Percentiles rank a stretch among this genome's conserved stretches.
Conservation (phyloP, 345 rosid species). For the Geranium brycei region DNA sequence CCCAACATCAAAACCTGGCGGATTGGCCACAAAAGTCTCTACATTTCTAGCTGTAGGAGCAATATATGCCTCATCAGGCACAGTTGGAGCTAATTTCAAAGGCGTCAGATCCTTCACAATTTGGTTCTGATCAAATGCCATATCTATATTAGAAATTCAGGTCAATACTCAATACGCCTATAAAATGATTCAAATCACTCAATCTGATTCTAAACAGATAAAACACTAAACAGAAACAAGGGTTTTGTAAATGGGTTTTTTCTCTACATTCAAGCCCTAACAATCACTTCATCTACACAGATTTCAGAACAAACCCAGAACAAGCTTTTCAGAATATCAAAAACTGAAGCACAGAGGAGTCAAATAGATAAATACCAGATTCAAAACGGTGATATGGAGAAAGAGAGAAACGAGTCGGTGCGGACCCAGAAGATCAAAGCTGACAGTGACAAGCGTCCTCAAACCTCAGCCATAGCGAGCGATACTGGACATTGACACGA, state of each 20-base stretch:
- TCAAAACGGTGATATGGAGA: background rate
- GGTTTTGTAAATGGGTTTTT: background rate
- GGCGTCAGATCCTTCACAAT: constrained; percentile 36
- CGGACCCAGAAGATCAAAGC: background rate
- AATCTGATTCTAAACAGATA: background rate
- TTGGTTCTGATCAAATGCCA: constrained; percentile 58
- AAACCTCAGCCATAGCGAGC: too few species aligned
- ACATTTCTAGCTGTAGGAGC: constrained; percentile 17
- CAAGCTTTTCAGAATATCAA: too few species aligned
- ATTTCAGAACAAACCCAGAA: background rate
- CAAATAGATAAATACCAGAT: background rate
- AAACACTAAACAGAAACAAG: background rate
- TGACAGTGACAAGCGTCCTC: too few species aligned
- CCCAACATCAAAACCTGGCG: constrained; percentile 13
- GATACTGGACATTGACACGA: background rate
- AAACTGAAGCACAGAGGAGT: too few species aligned
- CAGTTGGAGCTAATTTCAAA: constrained; percentile 22
- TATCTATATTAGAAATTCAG: constrained; percentile 5
- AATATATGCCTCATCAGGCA: constrained; percentile 39
- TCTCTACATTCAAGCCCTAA: background rate
- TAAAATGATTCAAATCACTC: too few species aligned
- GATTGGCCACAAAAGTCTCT: constrained; percentile 22
- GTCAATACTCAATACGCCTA: too few species aligned
- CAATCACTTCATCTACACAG: background rate
- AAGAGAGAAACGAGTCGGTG: background rate